Evolutionary conservation across 495 filamentous ascomycete genomes (phyloP), one percentile per base, ranked within the genome.

Genomic region (Terfezia claveryi): DNA sequence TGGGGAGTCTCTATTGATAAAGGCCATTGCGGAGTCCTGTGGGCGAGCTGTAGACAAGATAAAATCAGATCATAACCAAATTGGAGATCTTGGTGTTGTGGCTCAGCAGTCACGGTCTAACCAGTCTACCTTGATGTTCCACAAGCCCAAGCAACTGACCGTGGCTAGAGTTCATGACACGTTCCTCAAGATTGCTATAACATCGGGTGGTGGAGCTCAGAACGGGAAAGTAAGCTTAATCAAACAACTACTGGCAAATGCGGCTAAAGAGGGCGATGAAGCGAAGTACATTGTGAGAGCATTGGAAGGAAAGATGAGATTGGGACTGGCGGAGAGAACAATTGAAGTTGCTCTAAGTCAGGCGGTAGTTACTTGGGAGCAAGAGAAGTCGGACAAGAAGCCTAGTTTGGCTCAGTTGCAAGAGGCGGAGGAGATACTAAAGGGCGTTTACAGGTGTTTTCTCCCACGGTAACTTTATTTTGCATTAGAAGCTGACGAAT

Each of bases 1-100:
- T 64, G 91, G 91, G 49, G 91, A 98, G 70, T 94, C 87, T 12
- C 66, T 98, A 49, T 93, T 98, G 61, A 95, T 98, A 87, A 98
- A 95, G 62, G 84, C 91, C 14, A 94, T 98, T 63, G 87, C 87
- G 12, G 88, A 98, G 70, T 81, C 79, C 52, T 96, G 91, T 2
- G 91, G 91, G 7, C 81, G 92, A 54, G 91, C 81, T 64, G 68
- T 95, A 44, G 69, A 76, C 9, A 78, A 91, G 53, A 93, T 96
- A 67, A 95, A 94, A 66, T 74, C 79, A 41, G 91, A 98, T 62
- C 91, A 98, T 57, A 85, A 87, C 59, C 85, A 95, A 60, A 92
- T 95, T 64, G 91, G 91, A 23, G 91, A 98, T 67, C 73, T 98
- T 17, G 91, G 91, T 14, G 72, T 96, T 52, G 91, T 98, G 1